Evolutionary conservation across 768 basidiomycete species (phyloP).

Genomic region (Rhodocollybia butyracea): DNA sequence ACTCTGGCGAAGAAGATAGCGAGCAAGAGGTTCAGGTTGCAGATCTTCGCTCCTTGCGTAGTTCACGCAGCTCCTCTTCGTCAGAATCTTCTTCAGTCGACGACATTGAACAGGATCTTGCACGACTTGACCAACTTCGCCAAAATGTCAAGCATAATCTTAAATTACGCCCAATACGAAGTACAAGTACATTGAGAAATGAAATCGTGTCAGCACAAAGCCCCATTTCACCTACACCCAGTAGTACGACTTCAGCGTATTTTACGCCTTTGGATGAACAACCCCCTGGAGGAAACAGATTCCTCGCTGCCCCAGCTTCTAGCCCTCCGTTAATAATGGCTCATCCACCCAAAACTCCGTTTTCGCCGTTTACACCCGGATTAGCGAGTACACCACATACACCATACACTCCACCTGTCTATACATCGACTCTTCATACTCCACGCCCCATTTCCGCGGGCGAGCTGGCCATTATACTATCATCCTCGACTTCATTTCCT

Average conservation of each 20-base stretch:
- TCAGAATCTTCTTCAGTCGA: not conserved
- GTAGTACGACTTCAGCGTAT: slow-evolving; percentile 13
- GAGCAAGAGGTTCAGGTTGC: not conserved
- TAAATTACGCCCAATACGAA: slow-evolving; percentile 72
- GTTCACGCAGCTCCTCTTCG: not conserved
- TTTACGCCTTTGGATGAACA: slow-evolving; percentile 9
- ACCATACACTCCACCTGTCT: slow-evolving; percentile 17
- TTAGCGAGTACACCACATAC: slow-evolving; percentile 3
- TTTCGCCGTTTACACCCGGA: not conserved
- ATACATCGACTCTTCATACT: slow-evolving; percentile 10
- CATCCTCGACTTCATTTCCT: slow-evolving; percentile 39
- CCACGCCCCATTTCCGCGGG: slow-evolving; percentile 40
- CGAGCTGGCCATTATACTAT: slow-evolving; percentile 46
- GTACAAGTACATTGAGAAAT: slow-evolving; percentile 44
- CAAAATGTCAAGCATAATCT: slow-evolving; percentile 75
- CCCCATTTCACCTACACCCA: slow-evolving; percentile 8
- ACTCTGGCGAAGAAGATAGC: not conserved
- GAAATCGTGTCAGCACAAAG: not conserved
- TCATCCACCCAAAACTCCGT: slow-evolving; percentile 9
- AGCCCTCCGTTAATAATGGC: not conserved
- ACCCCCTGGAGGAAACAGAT: not conserved
- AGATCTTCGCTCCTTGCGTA: not conserved
- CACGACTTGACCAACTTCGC: slow-evolving; percentile 64
- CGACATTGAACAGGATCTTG: slow-evolving; percentile 67
- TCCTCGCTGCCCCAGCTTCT: not conserved